phyloP scores from a whole-genome alignment of 164 flowering plant genomes.

The Litsea cubeba region DNA sequence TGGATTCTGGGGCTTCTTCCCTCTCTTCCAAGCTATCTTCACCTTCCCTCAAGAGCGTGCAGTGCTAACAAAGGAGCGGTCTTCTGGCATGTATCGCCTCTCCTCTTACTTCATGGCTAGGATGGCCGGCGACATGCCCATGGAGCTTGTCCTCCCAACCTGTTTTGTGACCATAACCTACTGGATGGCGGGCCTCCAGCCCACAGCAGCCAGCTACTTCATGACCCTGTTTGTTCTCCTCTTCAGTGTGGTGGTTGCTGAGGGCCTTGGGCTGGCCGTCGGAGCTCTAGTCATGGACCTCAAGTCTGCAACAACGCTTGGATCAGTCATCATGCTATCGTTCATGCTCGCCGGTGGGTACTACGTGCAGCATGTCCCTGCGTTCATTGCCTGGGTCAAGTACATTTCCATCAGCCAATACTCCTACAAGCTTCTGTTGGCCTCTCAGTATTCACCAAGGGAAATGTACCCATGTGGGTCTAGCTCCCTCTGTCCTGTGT shows the following conservation, averaged over 20 bases:
- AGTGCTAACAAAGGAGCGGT: slow-evolving; percentile 62
- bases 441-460: slow-evolving; percentile 36
- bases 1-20: slow-evolving; percentile 65
- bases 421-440: slow-evolving; percentile 51
- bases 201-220: slow-evolving; percentile 26
- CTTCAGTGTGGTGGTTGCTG: slow-evolving; percentile 41
- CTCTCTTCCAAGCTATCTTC: slow-evolving; percentile 63
- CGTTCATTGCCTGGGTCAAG: slow-evolving; percentile 59
- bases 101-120: slow-evolving; percentile 71
- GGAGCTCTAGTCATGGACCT: slow-evolving; percentile 69
- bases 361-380: slow-evolving; percentile 64
- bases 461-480: slow-evolving; percentile 43
- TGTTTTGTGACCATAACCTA: slow-evolving; percentile 46
- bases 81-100: slow-evolving; percentile 69
- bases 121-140: slow-evolving; percentile 52
- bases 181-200: slow-evolving; percentile 74
- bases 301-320: slow-evolving; percentile 47
- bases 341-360: slow-evolving; percentile 64
- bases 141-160: slow-evolving; percentile 80
- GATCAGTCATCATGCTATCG: slow-evolving; percentile 45
- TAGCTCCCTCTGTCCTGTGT: slow-evolving; percentile 27
- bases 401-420: slow-evolving; percentile 50
- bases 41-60: slow-evolving; percentile 68
- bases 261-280: slow-evolving; percentile 73
- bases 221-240: slow-evolving; percentile 37